Evolutionary conservation across 805 yeast species (phyloP), one percentile per base, ranked within the genome.

Genomic region (Maudiozyma serrabonitensis): DNA sequence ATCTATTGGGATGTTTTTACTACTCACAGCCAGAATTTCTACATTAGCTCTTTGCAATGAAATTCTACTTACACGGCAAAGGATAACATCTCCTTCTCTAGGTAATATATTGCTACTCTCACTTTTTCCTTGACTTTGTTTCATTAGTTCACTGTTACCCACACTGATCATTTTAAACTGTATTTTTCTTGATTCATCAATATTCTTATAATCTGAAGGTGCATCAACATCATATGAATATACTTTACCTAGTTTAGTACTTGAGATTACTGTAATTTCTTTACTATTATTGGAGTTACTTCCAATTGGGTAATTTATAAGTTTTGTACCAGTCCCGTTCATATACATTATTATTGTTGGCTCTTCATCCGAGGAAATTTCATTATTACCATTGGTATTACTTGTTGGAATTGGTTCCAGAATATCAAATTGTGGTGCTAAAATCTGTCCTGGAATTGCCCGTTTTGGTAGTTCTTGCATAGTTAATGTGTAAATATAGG

Each of bases 371-470:
- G 18, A n/a, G 23, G 21, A 6, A 11, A 11, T 16, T 16, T 40
- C 43, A n/a, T 8, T 26, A 9, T 42, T 42, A 6, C n/a, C 28
- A 34, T 34, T 34, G 6, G 26, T 7, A n/a, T 40, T 46, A 4
- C 31, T 39, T 4, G 42, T 31, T 8, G 6, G 9, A 13, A 5
- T 6, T 15, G 13, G 25, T 7, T 44, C 35, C 15, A 48, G 54
- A 4, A 66, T 48, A 8, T 73, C 72, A 56, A 69, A 73, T 6
- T 74, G 69, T 1, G 93, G 90, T 18, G 81, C 75, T 23, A 88
- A 71, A 41, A 82, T 76, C 57, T 88, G 95, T 0, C 96, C 96
- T 1, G 96, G 96, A n/a, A 82, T 72, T 2, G 76, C 87, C 37
- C 63, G 62, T 32, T 70, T 67, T 19, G 83, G 82, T 15, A 61